Evolutionary conservation across 306 rosid species (phyloP).

Genomic region (Cucumis cinereus): DNA sequence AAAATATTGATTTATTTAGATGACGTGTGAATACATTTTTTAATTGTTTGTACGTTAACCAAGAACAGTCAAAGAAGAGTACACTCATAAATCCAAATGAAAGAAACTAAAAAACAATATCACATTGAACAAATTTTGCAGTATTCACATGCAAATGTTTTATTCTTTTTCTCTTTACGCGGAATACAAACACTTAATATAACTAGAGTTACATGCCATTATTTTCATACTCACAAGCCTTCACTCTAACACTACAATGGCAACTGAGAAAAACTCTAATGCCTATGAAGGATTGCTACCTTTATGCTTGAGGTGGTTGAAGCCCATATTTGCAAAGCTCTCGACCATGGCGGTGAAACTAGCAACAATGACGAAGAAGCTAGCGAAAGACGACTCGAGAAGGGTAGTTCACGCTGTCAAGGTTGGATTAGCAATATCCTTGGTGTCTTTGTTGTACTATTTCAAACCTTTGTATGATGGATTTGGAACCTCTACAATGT

Average conservation of each 20-base stretch:
- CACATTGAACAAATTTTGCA: background rate
- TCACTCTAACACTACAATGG: background rate
- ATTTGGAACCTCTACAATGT: conserved; percentile 71
- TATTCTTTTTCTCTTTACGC: background rate
- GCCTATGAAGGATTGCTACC: background rate
- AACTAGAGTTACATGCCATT: background rate
- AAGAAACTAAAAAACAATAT: background rate
- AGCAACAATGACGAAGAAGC: conserved; percentile 27
- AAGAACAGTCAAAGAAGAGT: background rate
- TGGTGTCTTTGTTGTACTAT: conserved; percentile 65
- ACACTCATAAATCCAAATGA: background rate
- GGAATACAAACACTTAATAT: background rate
- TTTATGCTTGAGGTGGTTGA: background rate
- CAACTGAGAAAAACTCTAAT: background rate
- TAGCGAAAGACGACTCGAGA: conserved; percentile 72
- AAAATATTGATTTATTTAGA: background rate
- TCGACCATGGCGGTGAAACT: conserved; percentile 20
- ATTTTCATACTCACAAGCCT: background rate
- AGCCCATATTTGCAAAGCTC: background rate
- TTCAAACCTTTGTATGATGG: conserved; percentile 63
- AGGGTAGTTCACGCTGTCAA: conserved; percentile 67
- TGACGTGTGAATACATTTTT: background rate
- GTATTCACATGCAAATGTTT: background rate
- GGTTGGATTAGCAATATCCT: conserved; percentile 79
- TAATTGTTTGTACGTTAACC: background rate